A percentile compares a stretch with the other conserved stretches of the same genome.
These are phyloP conservation scores for Pyricularia sp. DNA, from an alignment of 2,329 filamentous ascomycete genomes.

Conservation along the genomic window DNA sequence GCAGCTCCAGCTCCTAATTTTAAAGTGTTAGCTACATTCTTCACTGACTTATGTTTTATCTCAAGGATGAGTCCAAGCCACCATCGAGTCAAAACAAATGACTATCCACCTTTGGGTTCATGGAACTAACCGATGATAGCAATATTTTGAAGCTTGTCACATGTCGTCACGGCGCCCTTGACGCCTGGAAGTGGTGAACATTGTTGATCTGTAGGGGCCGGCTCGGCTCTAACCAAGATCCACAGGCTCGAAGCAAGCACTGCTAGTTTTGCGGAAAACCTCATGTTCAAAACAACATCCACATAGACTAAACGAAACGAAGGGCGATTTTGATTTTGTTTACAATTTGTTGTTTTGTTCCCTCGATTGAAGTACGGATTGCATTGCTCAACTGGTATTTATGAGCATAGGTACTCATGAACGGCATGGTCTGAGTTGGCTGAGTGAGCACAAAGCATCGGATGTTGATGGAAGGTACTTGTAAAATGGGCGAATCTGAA, in stretches of 20 bases:
- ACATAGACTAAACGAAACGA: not conserved
- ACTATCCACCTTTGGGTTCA: not conserved
- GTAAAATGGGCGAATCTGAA: not conserved
- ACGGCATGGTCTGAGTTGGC: not conserved
- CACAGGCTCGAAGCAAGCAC: not conserved
- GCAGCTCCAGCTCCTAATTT: conserved; percentile 70
- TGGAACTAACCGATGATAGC: conserved; percentile 18
- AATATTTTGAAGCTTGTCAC: conserved; percentile 12
- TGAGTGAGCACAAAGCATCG: not conserved
- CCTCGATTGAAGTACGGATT: not conserved
- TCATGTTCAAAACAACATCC: not conserved
- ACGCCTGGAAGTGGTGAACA: not conserved
- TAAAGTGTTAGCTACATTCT: not conserved
- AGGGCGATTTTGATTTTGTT: not conserved
- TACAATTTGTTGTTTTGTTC: not conserved
- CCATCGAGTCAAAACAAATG: not conserved
- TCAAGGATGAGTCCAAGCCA: not conserved
- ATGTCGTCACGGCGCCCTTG: not conserved
- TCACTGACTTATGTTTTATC: not conserved
- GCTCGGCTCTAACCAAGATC: not conserved
- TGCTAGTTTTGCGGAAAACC: not conserved
- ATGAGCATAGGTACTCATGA: not conserved
- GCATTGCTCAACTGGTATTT: not conserved
- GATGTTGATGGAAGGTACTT: not conserved
- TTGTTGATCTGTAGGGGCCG: not conserved